These are phyloP conservation scores for Talaromyces adpressus DNA, from an alignment of 495 filamentous ascomycete genomes.

Conservation along the genomic window DNA sequence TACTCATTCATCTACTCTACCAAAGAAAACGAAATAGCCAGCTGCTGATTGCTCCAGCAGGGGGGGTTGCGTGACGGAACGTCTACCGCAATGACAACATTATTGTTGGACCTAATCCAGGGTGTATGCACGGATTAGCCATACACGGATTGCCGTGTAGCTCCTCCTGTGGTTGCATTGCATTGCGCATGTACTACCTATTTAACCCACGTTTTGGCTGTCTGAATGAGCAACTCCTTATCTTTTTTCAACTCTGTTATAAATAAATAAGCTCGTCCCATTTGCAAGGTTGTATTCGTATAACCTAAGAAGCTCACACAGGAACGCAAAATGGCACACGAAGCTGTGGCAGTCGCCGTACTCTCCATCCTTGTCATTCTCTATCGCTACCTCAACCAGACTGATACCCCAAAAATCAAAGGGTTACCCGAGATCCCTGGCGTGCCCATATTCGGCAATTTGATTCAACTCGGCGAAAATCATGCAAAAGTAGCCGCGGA, in stretches of 20 bases:
- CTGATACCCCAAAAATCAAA: constrained; percentile 57
- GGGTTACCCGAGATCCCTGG: constrained; percentile 57
- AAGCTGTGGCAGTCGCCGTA: constrained; percentile 35
- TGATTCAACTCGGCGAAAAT: constrained; percentile 49
- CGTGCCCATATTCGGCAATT: constrained; percentile 56
- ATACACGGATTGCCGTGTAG: background rate
- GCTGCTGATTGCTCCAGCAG: background rate
- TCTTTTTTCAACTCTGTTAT: background rate
- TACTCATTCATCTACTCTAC: background rate
- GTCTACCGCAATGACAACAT: background rate
- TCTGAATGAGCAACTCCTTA: background rate
- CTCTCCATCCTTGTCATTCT: constrained; percentile 42
- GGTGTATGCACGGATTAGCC: background rate
- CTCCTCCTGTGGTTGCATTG: background rate
- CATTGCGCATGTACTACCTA: background rate
- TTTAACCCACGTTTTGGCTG: background rate
- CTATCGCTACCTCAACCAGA: constrained; percentile 47
- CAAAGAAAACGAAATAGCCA: background rate
- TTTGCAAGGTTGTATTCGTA: background rate
- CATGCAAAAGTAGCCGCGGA: constrained; percentile 46
- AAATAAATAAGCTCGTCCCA: background rate
- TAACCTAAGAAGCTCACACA: background rate
- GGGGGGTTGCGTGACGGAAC: background rate
- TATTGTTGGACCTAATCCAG: background rate
- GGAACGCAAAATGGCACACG: background rate